Evolutionary conservation across 129 eudicot genomes (phyloP), one percentile per base, ranked within the genome.

Genomic region (Artemisia tridentata): DNA sequence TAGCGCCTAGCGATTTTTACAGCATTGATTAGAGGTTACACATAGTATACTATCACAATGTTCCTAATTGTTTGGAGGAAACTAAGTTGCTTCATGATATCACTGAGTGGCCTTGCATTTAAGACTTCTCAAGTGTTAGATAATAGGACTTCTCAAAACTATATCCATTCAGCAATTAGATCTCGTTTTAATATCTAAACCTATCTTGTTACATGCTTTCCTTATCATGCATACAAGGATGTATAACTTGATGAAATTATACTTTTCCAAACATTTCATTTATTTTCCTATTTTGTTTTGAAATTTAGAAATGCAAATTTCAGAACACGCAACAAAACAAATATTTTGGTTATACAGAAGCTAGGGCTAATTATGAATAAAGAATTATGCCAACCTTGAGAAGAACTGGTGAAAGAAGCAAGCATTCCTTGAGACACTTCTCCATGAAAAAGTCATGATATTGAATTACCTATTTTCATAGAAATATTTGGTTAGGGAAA

Each of bases 341-440:
- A 19, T 18, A 19, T 14, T 18, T 68, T 25, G 8, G 61, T 7
- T 41, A 14, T 41, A 58, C 2, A 46, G 7, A 58, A 47, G 31
- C 29, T 12, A 52, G 67, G 27, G 62, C 38, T 56, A 58, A 57
- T 27, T 8, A 56, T 67, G 63, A 68, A 53, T 41, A 68, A 57
- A 21, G 23, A 67, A 23, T 18, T 7, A 47, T 29, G 63, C 84
- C 16, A 71, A 93, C 99, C 99, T 82, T 88, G 78, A 95, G 87
- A 76, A 95, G 99, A 57, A 77, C 77, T 15, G 97, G 97, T n/a
- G 95, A 86, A 73, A 95, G 96, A 53, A 95, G 91, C 84, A 88
- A 84, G 73, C 99, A 95, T 78, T 95, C 99, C 81, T 93, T 87
- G 59, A 95, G 85, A 72, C 99, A 95, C 80, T 95, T 95, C 55